Base-by-base conservation (phyloP, 2,329 filamentous ascomycete species). In the Phialophora tarda region DNA sequence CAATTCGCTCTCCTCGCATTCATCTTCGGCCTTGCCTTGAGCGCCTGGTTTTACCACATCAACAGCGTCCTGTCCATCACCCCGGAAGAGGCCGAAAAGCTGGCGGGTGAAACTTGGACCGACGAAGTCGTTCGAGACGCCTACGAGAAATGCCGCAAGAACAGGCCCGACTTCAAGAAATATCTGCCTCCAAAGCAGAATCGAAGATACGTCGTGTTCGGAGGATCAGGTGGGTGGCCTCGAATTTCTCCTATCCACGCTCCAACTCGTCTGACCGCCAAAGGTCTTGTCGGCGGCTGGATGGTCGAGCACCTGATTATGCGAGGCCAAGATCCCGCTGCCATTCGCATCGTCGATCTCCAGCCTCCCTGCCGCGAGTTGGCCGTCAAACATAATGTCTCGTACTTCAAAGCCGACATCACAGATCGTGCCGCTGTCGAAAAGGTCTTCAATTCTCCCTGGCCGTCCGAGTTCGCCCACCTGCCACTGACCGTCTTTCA, bases 401-500 rank as follows among this genome's bases (percentile, higher is more conserved):
- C 76, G 38, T 84, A 82, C 65, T 75, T 79, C 50, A 76, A 81
- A 69, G 80, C 83, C 24, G 82, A 88, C 72, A 84, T 87, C 70
- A 80, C 82, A 2, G 82, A 84, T 21, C 72, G 75, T 23, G 68
- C 75, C 3, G 80, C 79, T 1, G 81, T 83, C 0, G 66, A 75
- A 6, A 77, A 75, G 0, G 83, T 84, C 17, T 86, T 87, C 63
- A 73, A 76, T 5, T 75, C 76, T 24, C 77, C 81, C 4, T 87
- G 85, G 85, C 76, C 79, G 2, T 57, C 73, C 2, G 73, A 74
- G 1, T 77, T 80, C 4, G 76, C 80, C 4, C 55, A 74, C 4
- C 77, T 82, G 3, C 84, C 85, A 1, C 75, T 87, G 26, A 86
- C 84, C 0, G 84, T 87, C 14, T 86, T 84, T 71, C 85, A 87